Evolutionary conservation across 2,329 filamentous ascomycete species (phyloP).

Genomic region (Alternaria ventricosa): DNA sequence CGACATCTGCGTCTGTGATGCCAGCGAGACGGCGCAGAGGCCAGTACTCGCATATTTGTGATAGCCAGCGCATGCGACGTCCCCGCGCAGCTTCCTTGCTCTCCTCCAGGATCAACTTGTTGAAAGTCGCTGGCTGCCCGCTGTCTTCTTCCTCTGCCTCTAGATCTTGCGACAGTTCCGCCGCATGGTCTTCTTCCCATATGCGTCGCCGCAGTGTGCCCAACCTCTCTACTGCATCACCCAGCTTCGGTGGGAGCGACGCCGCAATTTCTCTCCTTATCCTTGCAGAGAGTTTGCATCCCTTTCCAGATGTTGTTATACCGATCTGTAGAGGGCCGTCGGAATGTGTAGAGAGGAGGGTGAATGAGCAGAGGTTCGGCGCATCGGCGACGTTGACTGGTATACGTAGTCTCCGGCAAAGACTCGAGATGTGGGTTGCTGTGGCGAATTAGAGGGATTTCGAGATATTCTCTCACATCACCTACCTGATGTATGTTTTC

Average conservation of each 20-base stretch:
- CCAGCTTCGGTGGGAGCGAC: conserved; percentile 76
- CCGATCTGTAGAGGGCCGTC: conserved; percentile 94
- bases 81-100: conserved; percentile 77
- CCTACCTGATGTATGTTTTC: conserved; percentile 58
- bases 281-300: conserved; percentile 89
- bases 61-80: conserved; percentile 87
- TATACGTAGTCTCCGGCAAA: conserved; percentile 82
- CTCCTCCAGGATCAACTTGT: conserved; percentile 76
- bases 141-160: conserved; percentile 66
- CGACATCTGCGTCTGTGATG: conserved; percentile 81
- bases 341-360: conserved; percentile 83
- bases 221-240: conserved; percentile 76
- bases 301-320: conserved; percentile 92
- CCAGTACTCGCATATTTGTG: conserved; percentile 99
- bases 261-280: conserved; percentile 88
- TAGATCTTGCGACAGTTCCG: conserved; percentile 53
- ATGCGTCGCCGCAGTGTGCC: conserved; percentile 61
- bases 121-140: conserved; percentile 83
- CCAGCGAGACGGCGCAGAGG: conserved; percentile 80
- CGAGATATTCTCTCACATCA: neutral
- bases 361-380: conserved; percentile 85
- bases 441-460: conserved; percentile 17
- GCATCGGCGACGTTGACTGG: conserved; percentile 93
- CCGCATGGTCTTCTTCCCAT: conserved; percentile 58
- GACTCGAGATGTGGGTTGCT: conserved; percentile 72